phyloP scores from a whole-genome alignment of 176 grass and related monocot species.

The Olyra latifolia region DNA sequence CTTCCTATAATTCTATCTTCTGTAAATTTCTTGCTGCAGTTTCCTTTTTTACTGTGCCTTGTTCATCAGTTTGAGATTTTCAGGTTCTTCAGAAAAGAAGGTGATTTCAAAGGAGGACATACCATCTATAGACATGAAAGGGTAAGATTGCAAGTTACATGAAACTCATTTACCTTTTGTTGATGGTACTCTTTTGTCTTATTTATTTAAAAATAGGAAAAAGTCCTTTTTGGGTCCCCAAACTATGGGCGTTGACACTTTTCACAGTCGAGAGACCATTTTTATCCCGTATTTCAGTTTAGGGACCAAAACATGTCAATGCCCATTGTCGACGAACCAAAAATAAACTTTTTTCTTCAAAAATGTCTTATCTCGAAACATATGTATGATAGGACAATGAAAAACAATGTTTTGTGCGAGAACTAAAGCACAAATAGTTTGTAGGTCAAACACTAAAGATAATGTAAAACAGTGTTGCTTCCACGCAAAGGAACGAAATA shows the following conservation, averaged over 20 bases:
- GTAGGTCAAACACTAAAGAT: neutral
- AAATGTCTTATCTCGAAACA: neutral
- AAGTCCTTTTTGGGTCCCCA: too few species aligned
- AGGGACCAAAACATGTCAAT: too few species aligned
- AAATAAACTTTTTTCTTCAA: neutral
- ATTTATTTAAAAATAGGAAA: neutral
- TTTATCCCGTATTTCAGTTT: too few species aligned
- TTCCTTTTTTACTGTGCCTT: slow-evolving; percentile 10
- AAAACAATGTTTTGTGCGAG: neutral
- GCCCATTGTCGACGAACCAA: too few species aligned
- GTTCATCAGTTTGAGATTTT: slow-evolving; percentile 27
- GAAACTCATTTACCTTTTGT: neutral
- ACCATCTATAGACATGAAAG: slow-evolving; percentile 74
- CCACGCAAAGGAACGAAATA: neutral
- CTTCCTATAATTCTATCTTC: neutral
- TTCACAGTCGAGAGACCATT: too few species aligned
- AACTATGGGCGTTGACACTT: too few species aligned
- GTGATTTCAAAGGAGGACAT: slow-evolving; percentile 58
- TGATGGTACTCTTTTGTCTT: neutral
- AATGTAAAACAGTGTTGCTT: neutral
- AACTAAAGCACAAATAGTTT: neutral
- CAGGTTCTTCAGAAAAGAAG: slow-evolving; percentile 64
- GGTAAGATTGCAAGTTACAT: slow-evolving; percentile 45
- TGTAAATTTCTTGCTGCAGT: neutral
- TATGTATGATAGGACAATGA: neutral